Evolutionary conservation across 163 green algal genomes (phyloP), one percentile per base, ranked within the genome.

Genomic region (Volvox carteri): DNA sequence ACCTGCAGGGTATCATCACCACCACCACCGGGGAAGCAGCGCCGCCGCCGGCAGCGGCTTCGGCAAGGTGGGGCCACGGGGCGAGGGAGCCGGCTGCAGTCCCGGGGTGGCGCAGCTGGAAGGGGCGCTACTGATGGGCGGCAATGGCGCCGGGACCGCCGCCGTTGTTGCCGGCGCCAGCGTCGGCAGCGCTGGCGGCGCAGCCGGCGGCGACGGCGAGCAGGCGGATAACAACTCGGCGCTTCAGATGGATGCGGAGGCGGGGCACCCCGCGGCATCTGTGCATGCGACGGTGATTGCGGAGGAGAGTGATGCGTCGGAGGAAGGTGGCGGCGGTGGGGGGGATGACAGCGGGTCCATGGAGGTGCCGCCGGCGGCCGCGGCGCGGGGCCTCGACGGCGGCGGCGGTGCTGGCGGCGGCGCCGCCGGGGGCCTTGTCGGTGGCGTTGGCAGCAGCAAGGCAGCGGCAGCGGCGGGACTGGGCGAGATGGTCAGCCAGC

Each of bases 151-250:
- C 35, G 67, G 33, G n/a, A 62, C 4, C 6, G 68, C 42, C 11
- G 65, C 35, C 18, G 81, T 42, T 0, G 42, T 37, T 14, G 83
- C 83, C 5, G 83, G 83, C 37, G 83, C 83, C 12, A 83, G 68
- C 37, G 68, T 88, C 16, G 83, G 83, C 39, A 88, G 83, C 25
- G 83, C 83, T 9, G 83, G 83, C 50, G 81, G 81, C 23, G 81
- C 48, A 12, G 35, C 67, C 16, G 67, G 14, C 48, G 81, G 81
- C 39, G 84, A 83, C 28, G 84, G 84, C 41, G 84, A 89, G 72
- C 84, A 89, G n/a, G 84, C 54, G 1, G 84, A 89, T 19, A 84
- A 89, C 52, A 84, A 68, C 54, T 89, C 84, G 30, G 84, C 84
- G 4, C 39, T 83, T n/a, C 39, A 50, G 39, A 62, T 84, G n/a